Conservation (phyloP, 257 asterid species). For the Primulina huaijiensis region DNA sequence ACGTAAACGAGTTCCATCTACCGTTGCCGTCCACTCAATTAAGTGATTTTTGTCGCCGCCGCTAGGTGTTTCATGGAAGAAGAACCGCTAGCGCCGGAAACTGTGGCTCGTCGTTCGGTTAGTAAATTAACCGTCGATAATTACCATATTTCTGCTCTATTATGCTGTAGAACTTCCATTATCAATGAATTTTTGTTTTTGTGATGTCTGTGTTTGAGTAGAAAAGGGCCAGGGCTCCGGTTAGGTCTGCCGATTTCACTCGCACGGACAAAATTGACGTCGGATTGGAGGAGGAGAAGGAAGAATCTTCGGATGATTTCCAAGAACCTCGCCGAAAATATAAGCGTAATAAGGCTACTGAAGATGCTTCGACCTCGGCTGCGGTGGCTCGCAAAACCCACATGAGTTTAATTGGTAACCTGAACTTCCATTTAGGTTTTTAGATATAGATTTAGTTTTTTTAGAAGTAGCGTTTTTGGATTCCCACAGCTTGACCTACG, state of each 20-base stretch:
- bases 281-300: slow-evolving; percentile 69
- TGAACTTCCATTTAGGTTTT: neutral
- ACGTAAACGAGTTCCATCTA: neutral
- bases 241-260: slow-evolving; percentile 40
- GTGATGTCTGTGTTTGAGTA: slow-evolving; percentile 33
- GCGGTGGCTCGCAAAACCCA: slow-evolving; percentile 40
- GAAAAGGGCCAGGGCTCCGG: slow-evolving; percentile 80
- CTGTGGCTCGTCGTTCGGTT: slow-evolving; percentile 68
- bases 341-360: slow-evolving; percentile 57
- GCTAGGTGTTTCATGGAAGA: slow-evolving; percentile 48
- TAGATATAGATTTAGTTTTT: neutral
- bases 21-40: slow-evolving; percentile 3
- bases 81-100: slow-evolving; percentile 51
- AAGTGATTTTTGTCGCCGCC: slow-evolving; percentile 9
- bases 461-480: slow-evolving; percentile 17
- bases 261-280: slow-evolving; percentile 38
- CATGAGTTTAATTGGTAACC: slow-evolving; percentile 65
- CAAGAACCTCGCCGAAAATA: slow-evolving; percentile 57
- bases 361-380: slow-evolving; percentile 59
- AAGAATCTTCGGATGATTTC: slow-evolving; percentile 74
- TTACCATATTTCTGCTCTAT: neutral
- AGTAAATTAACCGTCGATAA: slow-evolving; percentile 26
- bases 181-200: neutral
- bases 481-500: neutral
- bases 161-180: slow-evolving; percentile 15